Percentiles rank a stretch among this genome's conserved stretches.
Conservation (phyloP, 495 filamentous ascomycete genomes). For the Neurospora sp. region DNA sequence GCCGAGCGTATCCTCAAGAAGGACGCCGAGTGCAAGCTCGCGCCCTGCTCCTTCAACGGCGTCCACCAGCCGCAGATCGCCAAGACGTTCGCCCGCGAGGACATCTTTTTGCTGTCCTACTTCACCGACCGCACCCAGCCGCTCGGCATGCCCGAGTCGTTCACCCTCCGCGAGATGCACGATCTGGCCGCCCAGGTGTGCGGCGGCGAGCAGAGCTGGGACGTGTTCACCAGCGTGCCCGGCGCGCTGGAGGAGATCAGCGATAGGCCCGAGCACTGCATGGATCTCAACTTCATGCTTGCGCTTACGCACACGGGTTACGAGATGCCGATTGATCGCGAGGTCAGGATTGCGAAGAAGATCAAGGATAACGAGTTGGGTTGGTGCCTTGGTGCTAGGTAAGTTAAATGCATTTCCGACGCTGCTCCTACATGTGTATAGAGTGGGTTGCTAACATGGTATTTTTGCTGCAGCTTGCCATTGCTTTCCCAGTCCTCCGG, state of each 20-base stretch:
- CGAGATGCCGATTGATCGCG: conserved; percentile 91
- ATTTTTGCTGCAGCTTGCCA: conserved; percentile 27
- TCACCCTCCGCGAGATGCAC: conserved; percentile 78
- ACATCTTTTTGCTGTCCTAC: conserved; percentile 93
- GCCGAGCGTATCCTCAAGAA: conserved; percentile 89
- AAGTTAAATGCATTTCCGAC: conserved; percentile 22
- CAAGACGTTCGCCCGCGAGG: conserved; percentile 86
- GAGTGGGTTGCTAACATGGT: conserved; percentile 29
- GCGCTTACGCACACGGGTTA: conserved; percentile 90
- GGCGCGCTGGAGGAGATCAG: conserved; percentile 64
- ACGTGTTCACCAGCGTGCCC: conserved; percentile 60
- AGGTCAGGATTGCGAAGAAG: conserved; percentile 97
- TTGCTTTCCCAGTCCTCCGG: conserved; percentile 35
- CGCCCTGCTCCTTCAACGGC: conserved; percentile 95
- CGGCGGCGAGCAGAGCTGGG: conserved; percentile 66
- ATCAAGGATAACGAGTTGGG: conserved; percentile 94
- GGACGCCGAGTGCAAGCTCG: conserved; percentile 66
- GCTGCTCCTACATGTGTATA: neutral
- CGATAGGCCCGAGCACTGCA: conserved; percentile 77
- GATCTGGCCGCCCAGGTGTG: conserved; percentile 80
- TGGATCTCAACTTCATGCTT: conserved; percentile 94
- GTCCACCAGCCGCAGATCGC: conserved; percentile 86
- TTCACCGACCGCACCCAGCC: conserved; percentile 90
- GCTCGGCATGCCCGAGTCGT: conserved; percentile 91
- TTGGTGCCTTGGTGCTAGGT: conserved; percentile 97